These are phyloP conservation scores for Pythium guiyangense DNA, from an alignment of 352 stramenopile species.

Conservation along the genomic window DNA sequence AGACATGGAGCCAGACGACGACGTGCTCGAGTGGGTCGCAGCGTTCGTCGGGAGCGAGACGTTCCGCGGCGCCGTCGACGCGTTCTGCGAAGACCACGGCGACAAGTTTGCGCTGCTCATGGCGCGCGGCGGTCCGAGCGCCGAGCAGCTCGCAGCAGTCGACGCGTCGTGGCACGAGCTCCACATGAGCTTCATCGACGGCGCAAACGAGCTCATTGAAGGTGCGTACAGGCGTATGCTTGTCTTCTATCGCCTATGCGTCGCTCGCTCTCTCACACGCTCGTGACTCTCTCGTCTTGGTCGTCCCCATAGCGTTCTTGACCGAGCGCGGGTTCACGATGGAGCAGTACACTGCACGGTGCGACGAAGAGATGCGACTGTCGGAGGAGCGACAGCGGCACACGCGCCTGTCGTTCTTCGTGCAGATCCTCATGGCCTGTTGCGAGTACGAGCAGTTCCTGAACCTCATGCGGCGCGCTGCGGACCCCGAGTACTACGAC, in stretches of 20 bases:
- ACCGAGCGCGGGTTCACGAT: constrained; percentile 55
- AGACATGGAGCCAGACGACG: constrained; percentile 75
- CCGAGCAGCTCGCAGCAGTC: constrained; percentile 54
- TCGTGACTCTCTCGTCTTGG: neutral
- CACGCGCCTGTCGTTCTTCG: constrained; percentile 73
- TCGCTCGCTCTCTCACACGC: neutral
- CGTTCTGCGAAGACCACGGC: constrained; percentile 55
- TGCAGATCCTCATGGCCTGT: constrained; percentile 74
- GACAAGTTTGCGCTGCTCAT: constrained; percentile 61
- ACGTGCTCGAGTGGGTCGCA: constrained; percentile 79
- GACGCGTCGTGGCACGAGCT: constrained; percentile 65
- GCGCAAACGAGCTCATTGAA: constrained; percentile 63
- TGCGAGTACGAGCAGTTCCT: constrained; percentile 83
- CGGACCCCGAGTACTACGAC: constrained; percentile 75
- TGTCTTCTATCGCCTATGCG: neutral
- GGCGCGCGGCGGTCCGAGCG: constrained; percentile 50
- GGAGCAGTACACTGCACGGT: constrained; percentile 65
- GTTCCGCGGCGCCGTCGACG: constrained; percentile 62
- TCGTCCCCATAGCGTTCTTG: constrained; percentile 33
- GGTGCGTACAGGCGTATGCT: constrained; percentile 7
- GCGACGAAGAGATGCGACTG: constrained; percentile 63
- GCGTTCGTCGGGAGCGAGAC: constrained; percentile 65
- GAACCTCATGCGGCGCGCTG: constrained; percentile 79
- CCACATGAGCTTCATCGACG: constrained; percentile 68
- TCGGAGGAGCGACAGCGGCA: constrained; percentile 73